Percentiles rank a stretch among this genome's conserved stretches.
Evolutionary conservation across 2,329 filamentous ascomycete species (phyloP).

Genomic region (Pseudocercospora pini-densiflorae): DNA sequence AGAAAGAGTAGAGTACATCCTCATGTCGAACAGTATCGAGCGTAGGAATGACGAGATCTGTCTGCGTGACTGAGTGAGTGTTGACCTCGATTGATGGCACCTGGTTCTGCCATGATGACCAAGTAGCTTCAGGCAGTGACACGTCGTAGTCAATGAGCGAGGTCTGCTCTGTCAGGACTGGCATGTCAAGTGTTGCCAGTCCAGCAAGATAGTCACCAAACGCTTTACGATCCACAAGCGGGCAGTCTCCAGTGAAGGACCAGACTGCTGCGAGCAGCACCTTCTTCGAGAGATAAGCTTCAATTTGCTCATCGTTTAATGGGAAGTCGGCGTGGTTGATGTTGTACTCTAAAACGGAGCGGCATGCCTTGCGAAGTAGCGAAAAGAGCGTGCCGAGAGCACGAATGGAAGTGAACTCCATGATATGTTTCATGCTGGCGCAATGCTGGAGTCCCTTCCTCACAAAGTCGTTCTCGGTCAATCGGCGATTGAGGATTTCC

Average conservation of each 20-base stretch:
- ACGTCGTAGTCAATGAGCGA: constrained; percentile 98
- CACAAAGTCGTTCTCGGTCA: constrained; percentile 82
- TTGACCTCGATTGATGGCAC: constrained; percentile 96
- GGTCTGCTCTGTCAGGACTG: constrained; percentile 71
- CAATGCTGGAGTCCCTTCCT: constrained; percentile 76
- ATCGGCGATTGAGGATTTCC: constrained; percentile 73
- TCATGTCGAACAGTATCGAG: constrained; percentile 97
- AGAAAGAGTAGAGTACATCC: constrained; percentile 99
- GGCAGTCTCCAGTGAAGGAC: constrained; percentile 95
- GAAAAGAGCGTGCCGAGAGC: constrained; percentile 94
- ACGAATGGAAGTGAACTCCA: constrained; percentile 93
- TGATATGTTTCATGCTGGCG: constrained; percentile 85
- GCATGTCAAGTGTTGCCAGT: constrained; percentile 83
- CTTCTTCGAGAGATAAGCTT: constrained; percentile 91
- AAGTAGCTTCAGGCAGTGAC: constrained; percentile 81
- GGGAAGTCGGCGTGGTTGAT: constrained; percentile 92
- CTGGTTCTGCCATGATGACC: constrained; percentile 91
- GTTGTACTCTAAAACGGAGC: constrained; percentile 95
- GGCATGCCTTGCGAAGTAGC: constrained; percentile 88
- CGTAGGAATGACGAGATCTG: constrained; percentile 97
- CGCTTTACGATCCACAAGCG: constrained; percentile 79
- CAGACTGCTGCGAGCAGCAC: constrained; percentile 89
- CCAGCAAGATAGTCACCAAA: constrained; percentile 86
- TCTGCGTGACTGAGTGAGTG: constrained; percentile 96
- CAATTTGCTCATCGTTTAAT: constrained; percentile 85